Evolutionary conservation across 495 filamentous ascomycete genomes (phyloP).

Genomic region (Penicillium flavigenum): DNA sequence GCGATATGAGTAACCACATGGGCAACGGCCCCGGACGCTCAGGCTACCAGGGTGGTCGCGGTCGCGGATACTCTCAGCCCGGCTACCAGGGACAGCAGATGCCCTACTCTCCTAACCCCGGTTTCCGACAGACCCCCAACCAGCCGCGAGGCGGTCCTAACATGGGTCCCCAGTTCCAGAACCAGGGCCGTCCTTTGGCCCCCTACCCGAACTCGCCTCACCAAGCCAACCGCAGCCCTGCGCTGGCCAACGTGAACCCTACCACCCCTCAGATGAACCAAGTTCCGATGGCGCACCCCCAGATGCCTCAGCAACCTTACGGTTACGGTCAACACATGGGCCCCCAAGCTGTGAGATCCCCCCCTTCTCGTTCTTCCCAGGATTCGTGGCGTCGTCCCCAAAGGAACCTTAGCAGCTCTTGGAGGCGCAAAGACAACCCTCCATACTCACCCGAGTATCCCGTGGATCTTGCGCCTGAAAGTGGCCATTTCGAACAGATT

Average conservation of each 20-base stretch:
- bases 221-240: conserved; percentile 69
- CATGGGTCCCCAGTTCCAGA: conserved; percentile 66
- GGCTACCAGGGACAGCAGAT: conserved; percentile 57
- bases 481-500: conserved; percentile 68
- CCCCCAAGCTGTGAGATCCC: conserved; percentile 66
- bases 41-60: conserved; percentile 63
- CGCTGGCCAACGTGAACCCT: conserved; percentile 63
- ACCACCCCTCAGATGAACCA: conserved; percentile 67
- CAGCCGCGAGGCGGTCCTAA: conserved; percentile 61
- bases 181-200: conserved; percentile 54
- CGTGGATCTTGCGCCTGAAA: conserved; percentile 64
- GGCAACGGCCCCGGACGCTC: conserved; percentile 54
- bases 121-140: conserved; percentile 58
- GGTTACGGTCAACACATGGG: conserved; percentile 62
- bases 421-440: conserved; percentile 1
- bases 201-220: conserved; percentile 66
- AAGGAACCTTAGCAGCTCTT: conserved; percentile 1
- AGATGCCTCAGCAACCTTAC: conserved; percentile 57
- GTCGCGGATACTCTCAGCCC: conserved; percentile 62
- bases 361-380: conserved; percentile 25
- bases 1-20: conserved; percentile 66
- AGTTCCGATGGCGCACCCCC: conserved; percentile 55
- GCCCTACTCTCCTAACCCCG: conserved; percentile 63
- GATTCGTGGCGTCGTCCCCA: conserved; percentile 28
- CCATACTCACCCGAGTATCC: background rate